A percentile compares a stretch with the other conserved stretches of the same genome.
Evolutionary conservation across 2,329 filamentous ascomycete genomes (phyloP).

Genomic region (Sporothrix variecibatus): DNA sequence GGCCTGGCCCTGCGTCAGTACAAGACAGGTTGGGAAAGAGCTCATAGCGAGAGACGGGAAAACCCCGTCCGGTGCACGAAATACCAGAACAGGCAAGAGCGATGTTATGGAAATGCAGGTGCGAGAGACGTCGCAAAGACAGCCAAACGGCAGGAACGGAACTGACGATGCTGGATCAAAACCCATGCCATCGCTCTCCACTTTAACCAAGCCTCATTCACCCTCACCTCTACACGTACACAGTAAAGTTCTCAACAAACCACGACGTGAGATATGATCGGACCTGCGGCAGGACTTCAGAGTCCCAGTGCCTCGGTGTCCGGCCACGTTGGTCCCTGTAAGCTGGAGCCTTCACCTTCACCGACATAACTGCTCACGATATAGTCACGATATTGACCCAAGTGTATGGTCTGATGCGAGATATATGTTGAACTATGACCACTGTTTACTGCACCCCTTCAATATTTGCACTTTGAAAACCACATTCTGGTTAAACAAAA

Average conservation of each 20-base stretch:
- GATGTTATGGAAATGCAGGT: not conserved
- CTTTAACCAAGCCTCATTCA: not conserved
- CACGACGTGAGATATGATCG: not conserved
- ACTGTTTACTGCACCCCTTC: too few relatives aligned
- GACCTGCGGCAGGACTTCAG: not conserved
- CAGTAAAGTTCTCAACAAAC: not conserved
- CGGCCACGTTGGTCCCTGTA: not conserved
- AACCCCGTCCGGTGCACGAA: not conserved
- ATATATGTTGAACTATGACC: too few relatives aligned
- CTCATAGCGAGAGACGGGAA: conserved; percentile 1
- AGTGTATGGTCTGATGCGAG: not conserved
- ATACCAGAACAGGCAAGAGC: not conserved
- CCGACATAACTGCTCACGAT: not conserved
- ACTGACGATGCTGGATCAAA: not conserved
- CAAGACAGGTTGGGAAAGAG: not conserved
- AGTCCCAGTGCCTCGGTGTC: not conserved
- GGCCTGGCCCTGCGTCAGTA: conserved; percentile 4
- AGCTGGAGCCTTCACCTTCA: not conserved
- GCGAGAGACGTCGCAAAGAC: not conserved
- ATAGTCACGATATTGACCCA: not conserved
- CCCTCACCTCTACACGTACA: not conserved
- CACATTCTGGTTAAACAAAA: not conserved
- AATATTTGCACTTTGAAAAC: too few relatives aligned
- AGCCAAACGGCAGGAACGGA: conserved; percentile 2
- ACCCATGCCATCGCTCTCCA: not conserved